Base-by-base conservation (phyloP, 2,329 filamentous ascomycete genomes). In the Aspergillus novofumigatus region DNA sequence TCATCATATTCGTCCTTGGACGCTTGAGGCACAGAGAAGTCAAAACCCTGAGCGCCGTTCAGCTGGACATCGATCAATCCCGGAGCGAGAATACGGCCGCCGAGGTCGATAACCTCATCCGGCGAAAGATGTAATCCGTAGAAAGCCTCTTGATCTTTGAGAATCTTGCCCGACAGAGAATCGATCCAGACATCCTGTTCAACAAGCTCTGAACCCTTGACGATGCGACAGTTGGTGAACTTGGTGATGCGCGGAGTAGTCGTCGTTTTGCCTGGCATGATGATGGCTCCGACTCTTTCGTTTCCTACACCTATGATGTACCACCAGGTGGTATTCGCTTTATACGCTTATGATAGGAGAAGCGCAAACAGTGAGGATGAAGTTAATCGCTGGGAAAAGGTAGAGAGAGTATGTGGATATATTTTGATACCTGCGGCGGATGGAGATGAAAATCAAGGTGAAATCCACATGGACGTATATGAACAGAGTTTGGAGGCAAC, bases 41-140 rank as follows among this genome's bases (percentile, higher is more conserved):
- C 93, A 79, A 96, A 95, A 56, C 92, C 92, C 67, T 92, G 93
- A 9, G 90, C 92, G 50, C 92, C 92, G 68, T 97, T 97, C 65
- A 97, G 86, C 74, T 97, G 92, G 53, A 89, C 88, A 64, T 97
- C 92, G 65, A 97, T 94, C 69, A 97, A 82, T 26, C 92, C 92
- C 0, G 92, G 91, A 0, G 89, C 86, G 21, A 97, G 72, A 63
- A 96, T 93, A 66, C 90, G 90, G 57, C 91, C 91, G 52, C 86
- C 84, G 1, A 97, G 85, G 68, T 97, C 86, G 65, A 96, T 81
- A 54, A 87, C 86, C 64, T 86, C 77, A 69, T 93, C 90, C 1
- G 92, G 90, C 2, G 71, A 75, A 26, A 77, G 66, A 29, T 77
- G 72, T 25, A 76, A 63, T 32, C 73, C 75, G 61, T 80, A 80